phyloP scores from a whole-genome alignment of 208 protist species.

The Vickermania spadyakhi region DNA sequence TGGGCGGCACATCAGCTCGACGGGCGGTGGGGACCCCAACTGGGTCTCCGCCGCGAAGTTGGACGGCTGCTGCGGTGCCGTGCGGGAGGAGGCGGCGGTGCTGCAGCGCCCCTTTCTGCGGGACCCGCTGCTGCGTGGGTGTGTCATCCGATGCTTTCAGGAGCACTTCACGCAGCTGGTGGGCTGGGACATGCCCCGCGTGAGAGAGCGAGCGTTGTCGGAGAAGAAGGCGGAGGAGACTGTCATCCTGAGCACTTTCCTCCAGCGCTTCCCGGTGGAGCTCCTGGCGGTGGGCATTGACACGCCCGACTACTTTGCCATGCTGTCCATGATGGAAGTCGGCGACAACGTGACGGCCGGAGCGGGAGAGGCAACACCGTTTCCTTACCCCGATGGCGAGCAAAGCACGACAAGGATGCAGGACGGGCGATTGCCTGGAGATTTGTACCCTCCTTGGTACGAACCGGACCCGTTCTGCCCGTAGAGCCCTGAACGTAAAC shows the following conservation, averaged over 20 bases:
- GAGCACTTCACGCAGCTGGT: slow-evolving; percentile 48
- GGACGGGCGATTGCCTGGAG: background rate
- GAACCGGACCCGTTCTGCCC: background rate
- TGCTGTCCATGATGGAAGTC: slow-evolving; percentile 49
- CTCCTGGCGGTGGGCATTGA: slow-evolving; percentile 42
- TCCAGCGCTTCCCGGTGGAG: slow-evolving; percentile 42
- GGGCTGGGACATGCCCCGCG: slow-evolving; percentile 9
- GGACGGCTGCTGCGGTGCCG: slow-evolving; percentile 53
- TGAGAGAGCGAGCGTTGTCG: background rate
- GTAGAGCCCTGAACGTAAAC: too few relatives aligned
- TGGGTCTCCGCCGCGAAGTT: slow-evolving; percentile 7
- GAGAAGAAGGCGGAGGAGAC: slow-evolving; percentile 1
- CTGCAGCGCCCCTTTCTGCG: slow-evolving; percentile 46
- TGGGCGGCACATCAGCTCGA: slow-evolving; percentile 26
- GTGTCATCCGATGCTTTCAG: slow-evolving; percentile 57
- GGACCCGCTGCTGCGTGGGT: slow-evolving; percentile 43
- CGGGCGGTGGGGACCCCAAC: slow-evolving; percentile 12
- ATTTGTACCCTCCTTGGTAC: background rate
- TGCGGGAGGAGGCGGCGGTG: slow-evolving; percentile 36
- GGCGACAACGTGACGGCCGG: background rate
- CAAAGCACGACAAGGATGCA: background rate
- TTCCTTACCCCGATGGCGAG: background rate
- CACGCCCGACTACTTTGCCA: slow-evolving; percentile 24
- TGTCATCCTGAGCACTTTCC: slow-evolving; percentile 28
- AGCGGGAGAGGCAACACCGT: background rate